A percentile compares a stretch with the other conserved stretches of the same genome.
These are phyloP conservation scores for Acanthamoeba healyi DNA, from an alignment of 208 protist genomes.

Conservation along the genomic window DNA sequence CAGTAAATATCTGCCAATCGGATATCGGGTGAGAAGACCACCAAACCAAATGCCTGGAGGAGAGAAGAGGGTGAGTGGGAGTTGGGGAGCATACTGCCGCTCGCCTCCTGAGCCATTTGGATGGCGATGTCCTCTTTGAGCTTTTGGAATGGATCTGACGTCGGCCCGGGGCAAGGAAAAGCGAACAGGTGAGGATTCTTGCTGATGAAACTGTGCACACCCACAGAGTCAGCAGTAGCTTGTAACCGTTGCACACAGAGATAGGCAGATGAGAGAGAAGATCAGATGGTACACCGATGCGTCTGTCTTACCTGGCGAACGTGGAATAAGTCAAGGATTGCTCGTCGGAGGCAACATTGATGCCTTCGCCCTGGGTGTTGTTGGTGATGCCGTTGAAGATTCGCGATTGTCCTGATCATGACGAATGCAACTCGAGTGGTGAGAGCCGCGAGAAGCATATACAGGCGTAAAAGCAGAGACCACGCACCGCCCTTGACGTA, in stretches of 20 bases:
- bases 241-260: too few relatives aligned
- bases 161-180: not conserved
- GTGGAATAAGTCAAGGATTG: constrained; percentile 37
- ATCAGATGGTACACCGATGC: not conserved
- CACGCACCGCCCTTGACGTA: constrained; percentile 22
- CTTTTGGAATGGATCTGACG: not conserved
- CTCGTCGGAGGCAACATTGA: constrained; percentile 21
- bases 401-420: not conserved
- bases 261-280: not conserved
- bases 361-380: constrained; percentile 45
- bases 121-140: constrained; percentile 15
- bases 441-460: too few relatives aligned
- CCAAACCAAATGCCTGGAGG: not conserved
- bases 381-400: constrained; percentile 66
- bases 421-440: too few relatives aligned
- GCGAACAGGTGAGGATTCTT: constrained; percentile 42
- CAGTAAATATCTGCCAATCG: not conserved
- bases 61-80: not conserved
- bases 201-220: constrained; percentile 30
- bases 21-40: not conserved
- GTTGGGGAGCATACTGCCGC: not conserved
- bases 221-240: not conserved
- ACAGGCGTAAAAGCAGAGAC: too few relatives aligned
- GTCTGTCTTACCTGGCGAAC: not conserved
- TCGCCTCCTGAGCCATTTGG: not conserved